Conservation (phyloP, 148 eudicot species). For the Amaranthus hypochondriacus region DNA sequence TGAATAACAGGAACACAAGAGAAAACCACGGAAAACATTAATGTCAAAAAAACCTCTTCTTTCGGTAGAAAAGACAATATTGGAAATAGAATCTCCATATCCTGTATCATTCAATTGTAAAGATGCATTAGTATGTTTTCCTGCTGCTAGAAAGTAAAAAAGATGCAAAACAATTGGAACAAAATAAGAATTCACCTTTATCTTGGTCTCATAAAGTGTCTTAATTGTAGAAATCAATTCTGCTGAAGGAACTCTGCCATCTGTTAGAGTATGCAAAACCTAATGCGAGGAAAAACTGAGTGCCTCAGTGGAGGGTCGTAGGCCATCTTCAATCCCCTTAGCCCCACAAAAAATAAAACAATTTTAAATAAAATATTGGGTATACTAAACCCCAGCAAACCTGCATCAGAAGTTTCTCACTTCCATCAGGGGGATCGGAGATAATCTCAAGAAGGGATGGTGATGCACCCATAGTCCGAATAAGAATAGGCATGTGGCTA, state of each 20-base stretch:
- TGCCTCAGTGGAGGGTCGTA: not conserved
- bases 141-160: slow-evolving; percentile 2
- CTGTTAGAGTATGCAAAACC: slow-evolving; percentile 93
- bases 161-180: not conserved
- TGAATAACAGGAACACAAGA: not conserved
- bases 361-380: not conserved
- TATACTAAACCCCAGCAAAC: slow-evolving; percentile 26
- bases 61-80: slow-evolving; percentile 66
- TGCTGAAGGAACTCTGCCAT: slow-evolving; percentile 71
- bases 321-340: not conserved
- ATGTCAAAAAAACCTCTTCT: slow-evolving; percentile 61
- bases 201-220: slow-evolving; percentile 59
- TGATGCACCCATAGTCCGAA: slow-evolving; percentile 91
- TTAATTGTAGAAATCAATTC: slow-evolving; percentile 60
- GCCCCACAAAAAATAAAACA: slow-evolving; percentile 2
- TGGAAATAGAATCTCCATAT: slow-evolving; percentile 79
- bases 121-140: slow-evolving; percentile 15
- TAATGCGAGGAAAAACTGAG: slow-evolving; percentile 26
- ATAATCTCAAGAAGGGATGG: slow-evolving; percentile 72
- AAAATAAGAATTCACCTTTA: slow-evolving; percentile 42
- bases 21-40: slow-evolving; percentile 7
- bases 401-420: slow-evolving; percentile 71
- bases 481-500: slow-evolving; percentile 79
- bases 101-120: slow-evolving; percentile 45
- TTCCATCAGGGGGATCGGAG: slow-evolving; percentile 80